Evolutionary conservation across 2,329 filamentous ascomycete species (phyloP).

Genomic region (Ramularia endophylla): DNA sequence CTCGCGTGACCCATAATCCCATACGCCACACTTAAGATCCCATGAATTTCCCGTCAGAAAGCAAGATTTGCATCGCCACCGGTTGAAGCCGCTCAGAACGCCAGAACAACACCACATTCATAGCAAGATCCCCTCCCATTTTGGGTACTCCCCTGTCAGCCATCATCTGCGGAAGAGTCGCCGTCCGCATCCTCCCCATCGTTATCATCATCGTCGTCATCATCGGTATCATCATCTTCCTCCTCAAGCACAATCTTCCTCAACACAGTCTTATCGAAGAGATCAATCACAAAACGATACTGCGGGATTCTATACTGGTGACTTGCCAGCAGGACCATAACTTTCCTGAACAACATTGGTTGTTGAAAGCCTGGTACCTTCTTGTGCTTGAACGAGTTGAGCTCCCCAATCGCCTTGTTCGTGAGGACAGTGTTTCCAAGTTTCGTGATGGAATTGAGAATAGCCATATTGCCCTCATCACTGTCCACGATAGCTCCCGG

Average conservation of each 20-base stretch:
- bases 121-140: no score
- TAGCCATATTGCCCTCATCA: conserved; percentile 62
- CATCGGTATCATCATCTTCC: conserved; percentile 44
- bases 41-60: no score
- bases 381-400: conserved; percentile 54
- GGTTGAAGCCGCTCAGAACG: no score
- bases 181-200: not conserved
- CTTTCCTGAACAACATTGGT: conserved; percentile 72
- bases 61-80: no score
- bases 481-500: conserved; percentile 24
- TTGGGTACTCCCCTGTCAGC: no score
- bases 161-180: not conserved
- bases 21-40: no score
- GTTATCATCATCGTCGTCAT: conserved; percentile 17
- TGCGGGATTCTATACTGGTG: conserved; percentile 86
- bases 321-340: conserved; percentile 76
- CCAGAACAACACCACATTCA: no score
- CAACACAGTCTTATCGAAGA: conserved; percentile 89
- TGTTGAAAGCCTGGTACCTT: conserved; percentile 70
- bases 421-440: conserved; percentile 90
- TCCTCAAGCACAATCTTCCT: conserved; percentile 77
- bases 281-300: conserved; percentile 82
- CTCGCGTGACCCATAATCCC: no score
- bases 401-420: conserved; percentile 76
- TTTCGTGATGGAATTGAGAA: conserved; percentile 78